These are phyloP conservation scores for Puccinia horiana DNA, from an alignment of 1,284 basidiomycete species.

Conservation along the genomic window DNA sequence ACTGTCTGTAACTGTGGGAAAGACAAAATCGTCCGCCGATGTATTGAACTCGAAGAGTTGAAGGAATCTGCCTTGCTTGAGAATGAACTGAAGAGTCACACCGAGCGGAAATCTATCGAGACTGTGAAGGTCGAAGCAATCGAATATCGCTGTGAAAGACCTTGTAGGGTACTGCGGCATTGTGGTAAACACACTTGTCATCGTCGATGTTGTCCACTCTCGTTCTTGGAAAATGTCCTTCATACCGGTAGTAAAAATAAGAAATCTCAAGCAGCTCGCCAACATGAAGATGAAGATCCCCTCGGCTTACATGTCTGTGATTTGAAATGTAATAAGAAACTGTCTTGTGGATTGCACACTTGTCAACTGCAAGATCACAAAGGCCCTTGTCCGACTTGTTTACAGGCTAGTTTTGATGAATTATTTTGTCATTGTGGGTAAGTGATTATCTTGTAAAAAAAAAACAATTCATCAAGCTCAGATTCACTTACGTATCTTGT, in stretches of 20 bases:
- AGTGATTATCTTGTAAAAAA: neutral
- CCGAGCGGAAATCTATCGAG: conserved; percentile 1
- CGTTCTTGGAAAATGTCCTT: conserved; percentile 36
- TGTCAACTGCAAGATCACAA: conserved; percentile 45
- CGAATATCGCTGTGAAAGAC: conserved; percentile 34
- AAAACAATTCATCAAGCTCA: neutral
- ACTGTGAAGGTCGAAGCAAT: conserved; percentile 9
- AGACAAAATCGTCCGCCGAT: conserved; percentile 33
- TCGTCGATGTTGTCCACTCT: conserved; percentile 41
- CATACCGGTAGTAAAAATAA: conserved; percentile 26
- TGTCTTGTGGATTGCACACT: conserved; percentile 38
- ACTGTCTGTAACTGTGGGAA: conserved; percentile 40
- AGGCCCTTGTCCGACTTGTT: conserved; percentile 45
- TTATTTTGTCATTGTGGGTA: conserved; percentile 46
- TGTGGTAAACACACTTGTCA: conserved; percentile 46
- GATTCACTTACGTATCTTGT: neutral
- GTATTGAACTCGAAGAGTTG: conserved; percentile 32
- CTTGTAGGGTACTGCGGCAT: conserved; percentile 35
- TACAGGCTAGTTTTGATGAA: conserved; percentile 34
- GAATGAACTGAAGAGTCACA: neutral
- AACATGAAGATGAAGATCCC: conserved; percentile 40
- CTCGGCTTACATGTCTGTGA: conserved; percentile 42
- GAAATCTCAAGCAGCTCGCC: conserved; percentile 21
- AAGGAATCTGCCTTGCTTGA: conserved; percentile 16
- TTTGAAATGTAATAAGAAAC: conserved; percentile 34